Percentiles rank a stretch among this genome's conserved stretches.
phyloP scores from a whole-genome alignment of 305 asterid species.

The Nicotiana rustica region DNA sequence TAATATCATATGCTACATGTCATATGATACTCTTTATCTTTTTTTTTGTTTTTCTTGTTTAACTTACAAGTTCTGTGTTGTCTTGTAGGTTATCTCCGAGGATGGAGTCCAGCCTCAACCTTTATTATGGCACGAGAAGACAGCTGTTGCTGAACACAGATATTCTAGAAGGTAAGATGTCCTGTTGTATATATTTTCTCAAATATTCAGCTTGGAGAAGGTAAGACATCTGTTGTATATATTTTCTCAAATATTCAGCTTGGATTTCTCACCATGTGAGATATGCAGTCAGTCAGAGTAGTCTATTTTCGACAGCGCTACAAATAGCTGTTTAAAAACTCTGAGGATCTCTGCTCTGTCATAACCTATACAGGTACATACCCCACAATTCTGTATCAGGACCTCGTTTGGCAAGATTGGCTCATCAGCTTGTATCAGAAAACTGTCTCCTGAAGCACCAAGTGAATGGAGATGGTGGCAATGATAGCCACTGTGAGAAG shows the following conservation, averaged over 20 bases:
- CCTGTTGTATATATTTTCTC: background rate
- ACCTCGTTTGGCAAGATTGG: slow-evolving; percentile 41
- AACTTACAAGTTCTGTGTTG: slow-evolving; percentile 26
- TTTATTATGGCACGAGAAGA: slow-evolving; percentile 55
- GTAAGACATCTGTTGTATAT: slow-evolving; percentile 41
- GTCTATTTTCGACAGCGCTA: background rate
- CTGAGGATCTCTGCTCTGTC: slow-evolving; percentile 26
- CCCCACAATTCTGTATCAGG: slow-evolving; percentile 52
- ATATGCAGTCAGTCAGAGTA: background rate
- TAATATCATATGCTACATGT: background rate
- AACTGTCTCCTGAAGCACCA: slow-evolving; percentile 35
- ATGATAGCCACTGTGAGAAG: background rate
- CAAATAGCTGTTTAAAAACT: background rate
- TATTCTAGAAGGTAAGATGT: slow-evolving; percentile 49
- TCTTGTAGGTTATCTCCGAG: slow-evolving; percentile 46
- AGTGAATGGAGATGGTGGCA: slow-evolving; percentile 26
- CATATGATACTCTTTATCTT: background rate
- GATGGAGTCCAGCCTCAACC: slow-evolving; percentile 48
- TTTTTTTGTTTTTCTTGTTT: slow-evolving; percentile 28
- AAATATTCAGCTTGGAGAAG: slow-evolving; percentile 36
- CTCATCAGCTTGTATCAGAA: slow-evolving; percentile 46
- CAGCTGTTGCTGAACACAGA: slow-evolving; percentile 36
- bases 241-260: background rate
- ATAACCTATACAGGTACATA: slow-evolving; percentile 44
- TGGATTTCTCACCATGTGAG: background rate